Percentiles rank a stretch among this genome's conserved stretches.
Conservation (phyloP, 192 early-diverging fungal genomes). For the Coemansia aciculifera region DNA sequence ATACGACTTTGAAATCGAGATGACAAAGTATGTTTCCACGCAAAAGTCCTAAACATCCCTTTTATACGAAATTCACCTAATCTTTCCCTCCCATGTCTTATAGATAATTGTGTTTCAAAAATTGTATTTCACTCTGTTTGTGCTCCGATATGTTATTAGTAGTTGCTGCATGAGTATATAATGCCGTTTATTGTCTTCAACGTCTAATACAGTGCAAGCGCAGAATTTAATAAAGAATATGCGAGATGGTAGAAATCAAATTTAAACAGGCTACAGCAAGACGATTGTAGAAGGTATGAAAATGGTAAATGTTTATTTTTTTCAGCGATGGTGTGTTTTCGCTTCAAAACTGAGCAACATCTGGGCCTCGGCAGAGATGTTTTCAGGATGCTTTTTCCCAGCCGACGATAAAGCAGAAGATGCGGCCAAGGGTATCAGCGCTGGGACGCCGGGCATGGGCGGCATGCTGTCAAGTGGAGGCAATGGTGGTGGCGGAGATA, state of each 20-base stretch:
- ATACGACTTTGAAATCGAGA: slow-evolving; percentile 30
- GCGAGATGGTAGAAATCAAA: no score
- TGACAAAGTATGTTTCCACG: slow-evolving; percentile 33
- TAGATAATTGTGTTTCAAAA: slow-evolving; percentile 1
- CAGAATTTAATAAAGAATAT: no score
- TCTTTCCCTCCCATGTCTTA: background rate
- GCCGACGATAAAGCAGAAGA: background rate
- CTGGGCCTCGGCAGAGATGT: slow-evolving; percentile 42
- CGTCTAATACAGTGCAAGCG: no score
- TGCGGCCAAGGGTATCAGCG: background rate
- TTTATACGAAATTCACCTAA: background rate
- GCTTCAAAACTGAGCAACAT: slow-evolving; percentile 52
- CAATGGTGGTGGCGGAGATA: slow-evolving; percentile 11
- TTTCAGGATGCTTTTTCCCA: slow-evolving; percentile 12
- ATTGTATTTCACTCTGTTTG: background rate
- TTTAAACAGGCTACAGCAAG: no score
- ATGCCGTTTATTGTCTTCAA: background rate
- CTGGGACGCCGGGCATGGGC: slow-evolving; percentile 5
- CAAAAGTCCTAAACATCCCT: background rate
- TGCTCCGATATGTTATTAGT: background rate
- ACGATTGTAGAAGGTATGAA: no score
- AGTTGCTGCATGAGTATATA: background rate
- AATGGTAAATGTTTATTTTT: no score
- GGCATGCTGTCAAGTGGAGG: slow-evolving; percentile 12
- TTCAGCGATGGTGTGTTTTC: background rate